Percentiles rank a stretch among this genome's conserved stretches.
Conservation (phyloP, 805 yeast species). For the Kodamaea fukazawae region DNA sequence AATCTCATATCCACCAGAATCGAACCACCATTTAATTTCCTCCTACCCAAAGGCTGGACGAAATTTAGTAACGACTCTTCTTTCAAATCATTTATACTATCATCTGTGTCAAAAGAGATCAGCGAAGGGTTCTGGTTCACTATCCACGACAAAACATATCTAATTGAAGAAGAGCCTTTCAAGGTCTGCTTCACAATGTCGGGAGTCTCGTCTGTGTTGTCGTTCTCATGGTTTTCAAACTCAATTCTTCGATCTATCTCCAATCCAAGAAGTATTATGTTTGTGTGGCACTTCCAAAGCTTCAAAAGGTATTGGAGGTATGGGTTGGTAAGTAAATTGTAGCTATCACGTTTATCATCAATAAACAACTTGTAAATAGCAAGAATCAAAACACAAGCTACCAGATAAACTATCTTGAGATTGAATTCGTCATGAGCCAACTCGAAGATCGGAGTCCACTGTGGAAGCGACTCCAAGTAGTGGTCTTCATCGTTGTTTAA, state of each 20-base stretch:
- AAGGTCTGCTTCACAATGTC: constrained; percentile 34
- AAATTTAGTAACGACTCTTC: constrained; percentile 59
- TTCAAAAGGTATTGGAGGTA: constrained; percentile 55
- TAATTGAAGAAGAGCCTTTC: constrained; percentile 61
- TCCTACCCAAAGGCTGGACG: constrained; percentile 66
- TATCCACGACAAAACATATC: constrained; percentile 60
- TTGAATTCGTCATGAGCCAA: constrained; percentile 18
- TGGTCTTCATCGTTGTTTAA: constrained; percentile 38
- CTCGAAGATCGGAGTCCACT: constrained; percentile 27
- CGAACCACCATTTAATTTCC: constrained; percentile 55
- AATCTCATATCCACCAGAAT: constrained; percentile 56
- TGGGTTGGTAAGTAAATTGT: constrained; percentile 55
- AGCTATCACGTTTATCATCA: constrained; percentile 14
- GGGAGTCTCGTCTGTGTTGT: constrained; percentile 29
- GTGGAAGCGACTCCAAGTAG: constrained; percentile 21
- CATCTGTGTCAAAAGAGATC: constrained; percentile 14
- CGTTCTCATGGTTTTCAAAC: constrained; percentile 25
- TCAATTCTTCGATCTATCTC: constrained; percentile 46
- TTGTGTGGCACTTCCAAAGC: constrained; percentile 66
- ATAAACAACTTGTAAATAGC: constrained; percentile 32
- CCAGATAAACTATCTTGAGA: constrained; percentile 27
- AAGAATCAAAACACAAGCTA: constrained; percentile 32
- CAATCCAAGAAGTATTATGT: constrained; percentile 55
- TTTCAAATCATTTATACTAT: constrained; percentile 45
- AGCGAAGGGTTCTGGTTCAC: constrained; percentile 45